These are phyloP conservation scores for Lactarius indigo DNA, from an alignment of 768 basidiomycete species.

Conservation along the genomic window DNA sequence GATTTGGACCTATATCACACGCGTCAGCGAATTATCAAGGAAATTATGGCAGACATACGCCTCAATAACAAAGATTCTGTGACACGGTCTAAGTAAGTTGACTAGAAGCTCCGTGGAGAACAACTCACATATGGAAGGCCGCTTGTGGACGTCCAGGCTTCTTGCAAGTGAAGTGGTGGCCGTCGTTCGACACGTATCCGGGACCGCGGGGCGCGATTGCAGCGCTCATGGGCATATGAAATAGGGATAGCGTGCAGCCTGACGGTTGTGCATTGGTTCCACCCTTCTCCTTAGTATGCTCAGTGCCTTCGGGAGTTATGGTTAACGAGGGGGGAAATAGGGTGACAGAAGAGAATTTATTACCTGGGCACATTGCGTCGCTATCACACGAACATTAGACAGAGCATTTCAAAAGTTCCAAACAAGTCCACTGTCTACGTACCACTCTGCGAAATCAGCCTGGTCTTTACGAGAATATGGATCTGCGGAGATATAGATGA, in stretches of 20 bases:
- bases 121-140: constrained; percentile 55
- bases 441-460: constrained; percentile 36
- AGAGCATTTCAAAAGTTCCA: constrained; percentile 16
- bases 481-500: constrained; percentile 34
- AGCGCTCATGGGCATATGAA: constrained; percentile 41
- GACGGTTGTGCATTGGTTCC: constrained; percentile 43
- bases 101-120: not conserved
- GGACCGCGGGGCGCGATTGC: constrained; percentile 30
- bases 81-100: not conserved
- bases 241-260: constrained; percentile 49
- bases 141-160: constrained; percentile 50
- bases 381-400: constrained; percentile 29
- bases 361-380: constrained; percentile 50
- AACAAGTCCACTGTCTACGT: constrained; percentile 41
- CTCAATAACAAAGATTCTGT: constrained; percentile 51
- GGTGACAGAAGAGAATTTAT: not conserved
- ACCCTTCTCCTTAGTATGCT: constrained; percentile 40
- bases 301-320: constrained; percentile 34
- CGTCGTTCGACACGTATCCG: constrained; percentile 53
- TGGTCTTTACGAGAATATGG: constrained; percentile 57
- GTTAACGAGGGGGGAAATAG: not conserved
- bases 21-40: not conserved
- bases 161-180: constrained; percentile 50
- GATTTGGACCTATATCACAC: constrained; percentile 44
- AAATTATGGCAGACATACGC: constrained; percentile 29